phyloP scores from a whole-genome alignment of 768 basidiomycete species.

The Hygrocybe punicea region DNA sequence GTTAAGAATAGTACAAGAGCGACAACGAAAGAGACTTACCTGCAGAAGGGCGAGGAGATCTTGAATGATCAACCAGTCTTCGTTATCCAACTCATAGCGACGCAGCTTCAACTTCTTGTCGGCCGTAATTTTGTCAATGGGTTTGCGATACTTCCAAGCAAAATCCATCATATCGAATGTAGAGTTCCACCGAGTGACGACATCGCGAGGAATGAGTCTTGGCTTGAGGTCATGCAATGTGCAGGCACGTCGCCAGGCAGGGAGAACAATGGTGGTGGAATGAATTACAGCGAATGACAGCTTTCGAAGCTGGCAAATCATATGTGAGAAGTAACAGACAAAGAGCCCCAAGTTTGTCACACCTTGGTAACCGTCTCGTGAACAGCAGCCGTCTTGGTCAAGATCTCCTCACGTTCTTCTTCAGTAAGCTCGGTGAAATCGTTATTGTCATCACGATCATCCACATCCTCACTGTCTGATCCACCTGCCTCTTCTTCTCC shows the following conservation, averaged over 20 bases:
- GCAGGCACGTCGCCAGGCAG: slow-evolving; percentile 24
- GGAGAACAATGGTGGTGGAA: slow-evolving; percentile 31
- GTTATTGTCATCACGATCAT: not conserved
- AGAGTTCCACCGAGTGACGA: slow-evolving; percentile 37
- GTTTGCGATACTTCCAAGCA: slow-evolving; percentile 21
- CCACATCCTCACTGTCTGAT: not conserved
- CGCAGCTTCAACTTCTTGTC: slow-evolving; percentile 10
- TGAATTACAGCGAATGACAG: slow-evolving; percentile 24
- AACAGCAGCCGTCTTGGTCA: not conserved
- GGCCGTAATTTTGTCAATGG: slow-evolving; percentile 17
- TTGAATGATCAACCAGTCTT: slow-evolving; percentile 22
- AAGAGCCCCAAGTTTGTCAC: not conserved
- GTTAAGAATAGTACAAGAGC: not conserved
- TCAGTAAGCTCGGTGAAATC: slow-evolving; percentile 8
- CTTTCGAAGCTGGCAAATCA: slow-evolving; percentile 16
- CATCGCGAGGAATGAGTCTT: slow-evolving; percentile 30
- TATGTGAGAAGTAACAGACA: not conserved
- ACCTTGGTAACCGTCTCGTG: slow-evolving; percentile 10
- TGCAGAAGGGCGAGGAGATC: slow-evolving; percentile 22
- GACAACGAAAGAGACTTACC: slow-evolving; percentile 14
- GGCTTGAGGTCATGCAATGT: slow-evolving; percentile 1
- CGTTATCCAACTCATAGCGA: slow-evolving; percentile 11
- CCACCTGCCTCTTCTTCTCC: slow-evolving; percentile 6
- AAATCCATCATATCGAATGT: slow-evolving; percentile 33
- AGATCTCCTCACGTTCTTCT: not conserved